phyloP scores from a whole-genome alignment of 2,329 filamentous ascomycete genomes.

The Hypoxylon sp. region DNA sequence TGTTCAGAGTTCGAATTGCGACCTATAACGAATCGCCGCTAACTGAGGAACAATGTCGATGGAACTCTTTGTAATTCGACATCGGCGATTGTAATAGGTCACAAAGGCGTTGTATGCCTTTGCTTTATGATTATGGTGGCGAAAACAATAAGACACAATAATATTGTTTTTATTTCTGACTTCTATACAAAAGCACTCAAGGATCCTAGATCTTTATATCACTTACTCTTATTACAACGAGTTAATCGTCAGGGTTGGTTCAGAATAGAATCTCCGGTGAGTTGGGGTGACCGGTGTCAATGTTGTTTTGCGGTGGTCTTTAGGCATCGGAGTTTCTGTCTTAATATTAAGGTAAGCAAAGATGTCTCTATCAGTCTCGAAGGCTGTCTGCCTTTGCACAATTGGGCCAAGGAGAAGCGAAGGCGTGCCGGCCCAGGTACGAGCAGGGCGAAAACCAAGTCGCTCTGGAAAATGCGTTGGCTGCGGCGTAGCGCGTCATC shows the following conservation, averaged over 20 bases:
- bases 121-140: neutral
- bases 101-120: neutral
- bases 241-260: neutral
- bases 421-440: neutral
- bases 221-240: neutral
- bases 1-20: neutral
- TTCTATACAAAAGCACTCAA: neutral
- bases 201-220: neutral
- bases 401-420: neutral
- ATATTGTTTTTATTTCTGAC: neutral
- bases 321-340: neutral
- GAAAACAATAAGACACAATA: neutral
- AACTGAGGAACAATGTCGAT: neutral
- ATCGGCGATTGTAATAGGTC: neutral
- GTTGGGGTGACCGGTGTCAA: neutral
- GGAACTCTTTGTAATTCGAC: neutral
- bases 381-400: constrained; percentile 11
- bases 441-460: neutral
- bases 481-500: constrained; percentile 17
- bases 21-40: neutral
- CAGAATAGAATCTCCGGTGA: neutral
- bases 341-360: neutral
- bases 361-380: neutral
- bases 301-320: neutral
- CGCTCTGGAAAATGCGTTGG: constrained; percentile 28